Conservation (phyloP, 1,139 yeast species). For the Ogataea hybrid region DNA sequence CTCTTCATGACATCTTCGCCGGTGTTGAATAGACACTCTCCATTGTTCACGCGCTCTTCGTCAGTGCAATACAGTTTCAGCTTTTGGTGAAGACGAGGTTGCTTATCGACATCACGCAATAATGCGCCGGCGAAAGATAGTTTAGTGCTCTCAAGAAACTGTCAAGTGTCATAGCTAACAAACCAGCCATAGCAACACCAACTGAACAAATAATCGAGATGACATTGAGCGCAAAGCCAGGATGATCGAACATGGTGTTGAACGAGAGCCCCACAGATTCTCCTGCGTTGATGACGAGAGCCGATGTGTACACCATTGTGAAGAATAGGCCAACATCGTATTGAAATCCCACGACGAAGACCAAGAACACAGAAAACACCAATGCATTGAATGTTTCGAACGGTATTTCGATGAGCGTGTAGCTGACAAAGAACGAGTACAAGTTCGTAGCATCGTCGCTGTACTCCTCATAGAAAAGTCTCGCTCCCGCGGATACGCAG, state of each 20-base stretch:
- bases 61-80: slow-evolving; percentile 40
- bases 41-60: slow-evolving; percentile 27
- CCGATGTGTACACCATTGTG: slow-evolving; percentile 54
- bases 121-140: slow-evolving; percentile 72
- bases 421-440: slow-evolving; percentile 61
- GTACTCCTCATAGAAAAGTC: slow-evolving; percentile 78
- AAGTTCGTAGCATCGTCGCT: slow-evolving; percentile 72
- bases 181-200: slow-evolving; percentile 84
- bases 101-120: slow-evolving; percentile 56
- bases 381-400: slow-evolving; percentile 62
- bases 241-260: slow-evolving; percentile 69
- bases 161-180: slow-evolving; percentile 77
- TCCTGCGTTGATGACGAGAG: slow-evolving; percentile 67
- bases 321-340: slow-evolving; percentile 66
- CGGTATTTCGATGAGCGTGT: slow-evolving; percentile 70
- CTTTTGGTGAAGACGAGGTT: slow-evolving; percentile 46
- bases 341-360: slow-evolving; percentile 74
- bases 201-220: slow-evolving; percentile 61
- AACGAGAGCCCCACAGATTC: slow-evolving; percentile 81
- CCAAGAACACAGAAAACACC: slow-evolving; percentile 58
- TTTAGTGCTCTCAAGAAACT: slow-evolving; percentile 65
- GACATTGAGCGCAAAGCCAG: slow-evolving; percentile 77
- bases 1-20: slow-evolving; percentile 50
- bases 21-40: slow-evolving; percentile 41
- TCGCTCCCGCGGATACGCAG: slow-evolving; percentile 72